phyloP scores from a whole-genome alignment of 2,329 filamentous ascomycete genomes.

The Pseudopithomyces maydicus region DNA sequence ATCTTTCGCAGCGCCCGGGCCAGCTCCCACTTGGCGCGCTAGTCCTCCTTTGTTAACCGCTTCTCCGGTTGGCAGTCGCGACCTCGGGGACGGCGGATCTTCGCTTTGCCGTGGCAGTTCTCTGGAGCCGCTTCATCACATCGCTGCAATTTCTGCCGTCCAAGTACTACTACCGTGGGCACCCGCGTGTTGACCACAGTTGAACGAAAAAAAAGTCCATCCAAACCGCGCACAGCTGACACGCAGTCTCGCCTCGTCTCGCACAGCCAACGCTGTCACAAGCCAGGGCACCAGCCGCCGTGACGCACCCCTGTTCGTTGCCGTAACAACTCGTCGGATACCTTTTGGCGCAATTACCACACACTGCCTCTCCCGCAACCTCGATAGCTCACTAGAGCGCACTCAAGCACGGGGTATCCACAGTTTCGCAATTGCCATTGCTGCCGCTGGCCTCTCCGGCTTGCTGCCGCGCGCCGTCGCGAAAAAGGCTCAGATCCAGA shows the following conservation, averaged over 20 bases:
- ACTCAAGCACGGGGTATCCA: slow-evolving; percentile 3
- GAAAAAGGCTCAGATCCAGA: slow-evolving; percentile 8
- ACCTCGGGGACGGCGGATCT: slow-evolving; percentile 5
- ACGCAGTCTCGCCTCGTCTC: neutral
- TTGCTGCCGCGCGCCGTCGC: slow-evolving; percentile 17
- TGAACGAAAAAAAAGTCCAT: too few species aligned
- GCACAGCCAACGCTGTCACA: neutral
- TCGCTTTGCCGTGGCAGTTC: neutral
- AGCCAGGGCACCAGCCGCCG: slow-evolving; percentile 1
- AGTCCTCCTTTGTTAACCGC: slow-evolving; percentile 10
- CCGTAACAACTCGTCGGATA: slow-evolving; percentile 20
- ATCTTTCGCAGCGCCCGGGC: slow-evolving; percentile 6
- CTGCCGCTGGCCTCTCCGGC: slow-evolving; percentile 4
- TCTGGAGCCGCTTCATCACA: too few species aligned
- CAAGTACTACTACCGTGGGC: too few species aligned
- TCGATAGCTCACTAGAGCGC: slow-evolving; percentile 6
- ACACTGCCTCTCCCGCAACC: slow-evolving; percentile 3
- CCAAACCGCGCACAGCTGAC: neutral
- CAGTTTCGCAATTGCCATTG: slow-evolving; percentile 7
- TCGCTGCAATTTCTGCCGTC: too few species aligned
- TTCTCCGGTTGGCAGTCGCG: slow-evolving; percentile 8
- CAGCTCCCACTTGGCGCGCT: slow-evolving; percentile 7
- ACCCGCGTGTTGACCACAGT: too few species aligned
- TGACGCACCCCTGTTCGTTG: slow-evolving; percentile 12
- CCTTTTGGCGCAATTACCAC: slow-evolving; percentile 15